Evolutionary conservation across 306 rosid species (phyloP), one percentile per base, ranked within the genome.

Genomic region (Mucuna pruriens): DNA sequence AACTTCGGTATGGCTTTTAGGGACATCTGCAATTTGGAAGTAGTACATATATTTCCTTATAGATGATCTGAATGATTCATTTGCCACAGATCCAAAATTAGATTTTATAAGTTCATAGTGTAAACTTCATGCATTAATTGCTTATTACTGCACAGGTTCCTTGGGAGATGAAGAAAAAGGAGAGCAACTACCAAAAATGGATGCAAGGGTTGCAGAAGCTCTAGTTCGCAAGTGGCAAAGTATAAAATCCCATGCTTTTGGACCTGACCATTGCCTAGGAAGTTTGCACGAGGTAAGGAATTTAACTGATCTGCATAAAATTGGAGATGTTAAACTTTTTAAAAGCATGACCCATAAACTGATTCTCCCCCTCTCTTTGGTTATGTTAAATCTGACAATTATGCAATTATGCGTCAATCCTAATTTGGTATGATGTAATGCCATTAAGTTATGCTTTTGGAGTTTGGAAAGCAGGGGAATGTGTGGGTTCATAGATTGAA

Each of bases 191-290:
- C 91, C 92, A 29, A 91, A 89, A 84, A 91, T 93, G 96, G 92
- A 91, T 86, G 97, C 96, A 66, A 92, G 93, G 86, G 81, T 88
- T 87, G 99, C 99, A 17, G 99, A 93, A 88, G 87, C 81, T 86
- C 77, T 95, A 20, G 99, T 95, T 79, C 93, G 90, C 65, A 88
- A 90, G 82, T 93, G 99, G 99, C 99, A 95, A 81, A 81, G 78
- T 76, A 86, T 93, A 20, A 95, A 93, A 86, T 93, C 97, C 63
- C 87, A 82, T 79, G 99, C 97, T 55, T 95, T 95, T 80, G 97
- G 99, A 85, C 91, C 97, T 45, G 93, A 84, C 51, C 99, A 93
- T 87, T 64, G 68, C 54, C 72, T 91, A 22, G 92, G 44, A 71
- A 91, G 88, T 79, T 82, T 93, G 87, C 85, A 87, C 8, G 94